Percentiles rank a stretch among this genome's conserved stretches.
Conservation (phyloP, 1,139 yeast genomes). For the Saccharomycopsis hybrid region DNA sequence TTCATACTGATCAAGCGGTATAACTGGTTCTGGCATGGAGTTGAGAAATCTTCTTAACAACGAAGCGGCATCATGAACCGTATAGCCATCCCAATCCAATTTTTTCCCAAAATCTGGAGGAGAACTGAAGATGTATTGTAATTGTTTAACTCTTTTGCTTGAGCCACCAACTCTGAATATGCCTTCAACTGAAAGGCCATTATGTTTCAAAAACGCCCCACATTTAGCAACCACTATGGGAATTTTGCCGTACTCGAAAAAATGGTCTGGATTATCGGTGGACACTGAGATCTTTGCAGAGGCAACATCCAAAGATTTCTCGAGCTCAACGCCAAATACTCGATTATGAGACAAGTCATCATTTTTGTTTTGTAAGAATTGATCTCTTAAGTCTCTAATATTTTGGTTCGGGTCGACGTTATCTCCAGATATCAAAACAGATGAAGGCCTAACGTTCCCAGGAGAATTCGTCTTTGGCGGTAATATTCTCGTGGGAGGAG, state of each 20-base stretch:
- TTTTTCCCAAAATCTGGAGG: slow-evolving; percentile 89
- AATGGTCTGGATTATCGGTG: slow-evolving; percentile 44
- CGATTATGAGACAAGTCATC: slow-evolving; percentile 9
- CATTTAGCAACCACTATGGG: slow-evolving; percentile 95
- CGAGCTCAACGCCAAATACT: slow-evolving; percentile 83
- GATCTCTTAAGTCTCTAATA: slow-evolving; percentile 29
- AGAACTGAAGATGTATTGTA: slow-evolving; percentile 74
- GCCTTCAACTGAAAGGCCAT: slow-evolving; percentile 77
- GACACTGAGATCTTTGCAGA: slow-evolving; percentile 67
- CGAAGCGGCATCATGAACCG: slow-evolving; percentile 97
- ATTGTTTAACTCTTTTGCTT: slow-evolving; percentile 76
- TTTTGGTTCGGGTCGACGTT: slow-evolving; percentile 36
- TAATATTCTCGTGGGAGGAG: neutral
- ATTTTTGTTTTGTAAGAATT: slow-evolving; percentile 5
- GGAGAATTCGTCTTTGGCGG: neutral
- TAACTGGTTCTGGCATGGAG: slow-evolving; percentile 85
- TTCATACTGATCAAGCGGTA: slow-evolving; percentile 74
- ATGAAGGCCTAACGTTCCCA: neutral
- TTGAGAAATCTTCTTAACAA: slow-evolving; percentile 78
- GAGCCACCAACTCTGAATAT: slow-evolving; percentile 93
- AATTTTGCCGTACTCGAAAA: slow-evolving; percentile 66
- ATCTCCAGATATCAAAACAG: slow-evolving; percentile 20
- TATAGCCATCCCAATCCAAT: slow-evolving; percentile 85
- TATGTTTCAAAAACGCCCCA: slow-evolving; percentile 75
- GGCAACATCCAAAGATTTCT: slow-evolving; percentile 66